These are phyloP conservation scores for Capronia coronata DNA, from an alignment of 2,329 filamentous ascomycete species.

Conservation along the genomic window DNA sequence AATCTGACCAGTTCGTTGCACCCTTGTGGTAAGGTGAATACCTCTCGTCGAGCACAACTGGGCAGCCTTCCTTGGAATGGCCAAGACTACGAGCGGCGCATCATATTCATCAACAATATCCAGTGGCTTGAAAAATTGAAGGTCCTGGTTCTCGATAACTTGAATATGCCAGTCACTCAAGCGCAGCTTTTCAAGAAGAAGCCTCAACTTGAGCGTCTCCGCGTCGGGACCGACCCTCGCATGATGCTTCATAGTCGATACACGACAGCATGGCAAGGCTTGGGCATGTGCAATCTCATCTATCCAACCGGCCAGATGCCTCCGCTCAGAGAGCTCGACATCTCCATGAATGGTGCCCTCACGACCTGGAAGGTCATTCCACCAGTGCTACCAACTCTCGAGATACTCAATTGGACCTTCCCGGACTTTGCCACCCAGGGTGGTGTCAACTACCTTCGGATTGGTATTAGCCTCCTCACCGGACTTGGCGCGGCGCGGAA, in stretches of 20 bases:
- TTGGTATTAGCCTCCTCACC: neutral
- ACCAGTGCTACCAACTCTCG: conserved; percentile 7
- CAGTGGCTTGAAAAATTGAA: conserved; percentile 10
- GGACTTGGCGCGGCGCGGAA: neutral
- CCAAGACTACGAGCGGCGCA: conserved; percentile 7
- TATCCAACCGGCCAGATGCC: neutral
- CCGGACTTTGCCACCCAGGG: conserved; percentile 3
- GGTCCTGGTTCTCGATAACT: conserved; percentile 20
- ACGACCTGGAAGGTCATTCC: conserved; percentile 1
- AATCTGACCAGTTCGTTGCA: conserved; percentile 11
- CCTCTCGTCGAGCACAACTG: neutral
- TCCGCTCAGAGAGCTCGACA: conserved; percentile 16
- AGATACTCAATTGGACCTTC: conserved; percentile 12
- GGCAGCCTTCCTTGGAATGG: conserved; percentile 12
- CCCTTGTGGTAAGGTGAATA: conserved; percentile 12
- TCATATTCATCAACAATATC: conserved; percentile 12
- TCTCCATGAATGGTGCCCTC: conserved; percentile 18
- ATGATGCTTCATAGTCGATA: conserved; percentile 14
- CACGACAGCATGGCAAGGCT: neutral
- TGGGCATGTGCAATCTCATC: conserved; percentile 1
- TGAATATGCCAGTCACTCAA: conserved; percentile 19
- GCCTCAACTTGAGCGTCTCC: conserved; percentile 15
- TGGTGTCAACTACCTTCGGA: conserved; percentile 1
- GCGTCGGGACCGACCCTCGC: conserved; percentile 18
- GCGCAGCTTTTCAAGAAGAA: conserved; percentile 21